A percentile compares a stretch with the other conserved stretches of the same genome.
Evolutionary conservation across 306 rosid species (phyloP).

Genomic region (Prunus padus): DNA sequence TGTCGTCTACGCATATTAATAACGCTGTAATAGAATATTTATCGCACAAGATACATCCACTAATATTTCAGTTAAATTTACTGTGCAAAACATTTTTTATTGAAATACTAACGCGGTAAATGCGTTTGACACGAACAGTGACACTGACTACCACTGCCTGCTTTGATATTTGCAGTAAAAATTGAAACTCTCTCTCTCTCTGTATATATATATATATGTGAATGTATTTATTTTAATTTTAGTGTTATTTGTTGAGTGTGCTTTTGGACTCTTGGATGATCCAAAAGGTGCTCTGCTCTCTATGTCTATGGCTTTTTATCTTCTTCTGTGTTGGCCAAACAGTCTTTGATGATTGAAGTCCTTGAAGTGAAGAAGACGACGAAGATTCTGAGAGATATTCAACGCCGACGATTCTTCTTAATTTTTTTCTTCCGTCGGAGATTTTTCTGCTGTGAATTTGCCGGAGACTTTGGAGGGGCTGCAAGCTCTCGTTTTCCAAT

Average conservation of each 20-base stretch:
- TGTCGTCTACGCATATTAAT: too few species aligned
- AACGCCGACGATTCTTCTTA: neutral
- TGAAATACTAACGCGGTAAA: too few species aligned
- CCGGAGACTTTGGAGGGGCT: neutral
- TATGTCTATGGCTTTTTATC: constrained; percentile 34
- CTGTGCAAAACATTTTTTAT: too few species aligned
- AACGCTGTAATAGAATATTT: too few species aligned
- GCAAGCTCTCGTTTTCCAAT: neutral
- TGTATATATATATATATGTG: neutral
- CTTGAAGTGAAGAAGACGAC: constrained; percentile 22
- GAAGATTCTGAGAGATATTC: constrained; percentile 5
- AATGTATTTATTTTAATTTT: constrained; percentile 8
- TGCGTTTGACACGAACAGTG: neutral
- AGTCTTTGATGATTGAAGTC: constrained; percentile 26
- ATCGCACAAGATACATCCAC: too few species aligned
- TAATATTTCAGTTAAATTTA: too few species aligned
- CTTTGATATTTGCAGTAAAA: constrained; percentile 3
- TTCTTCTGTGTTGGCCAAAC: constrained; percentile 39
- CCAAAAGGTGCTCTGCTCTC: constrained; percentile 24
- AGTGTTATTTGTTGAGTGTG: constrained; percentile 24
- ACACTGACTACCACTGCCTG: neutral
- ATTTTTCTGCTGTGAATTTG: neutral
- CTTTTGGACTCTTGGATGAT: constrained; percentile 55
- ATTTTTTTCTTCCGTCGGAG: neutral
- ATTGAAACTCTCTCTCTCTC: neutral